Conservation (phyloP, 2,329 filamentous ascomycete species). For the Fusarium keratoplasticum region DNA sequence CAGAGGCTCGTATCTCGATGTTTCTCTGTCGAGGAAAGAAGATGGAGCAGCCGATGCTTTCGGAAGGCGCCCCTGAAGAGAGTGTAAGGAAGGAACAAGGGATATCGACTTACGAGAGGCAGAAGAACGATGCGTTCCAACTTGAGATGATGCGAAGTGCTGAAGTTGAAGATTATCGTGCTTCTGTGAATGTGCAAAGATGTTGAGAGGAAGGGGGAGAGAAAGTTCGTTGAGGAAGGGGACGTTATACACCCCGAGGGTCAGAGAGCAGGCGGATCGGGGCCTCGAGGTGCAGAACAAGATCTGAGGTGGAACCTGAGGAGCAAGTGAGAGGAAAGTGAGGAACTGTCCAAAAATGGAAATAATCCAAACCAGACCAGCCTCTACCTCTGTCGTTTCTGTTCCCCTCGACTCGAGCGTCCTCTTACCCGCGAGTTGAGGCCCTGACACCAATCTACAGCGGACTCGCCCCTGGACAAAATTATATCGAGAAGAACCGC, state of each 20-base stretch:
- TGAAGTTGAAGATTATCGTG: constrained; percentile 10
- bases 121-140: constrained; percentile 15
- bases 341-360: not conserved
- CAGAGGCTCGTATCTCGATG: not conserved
- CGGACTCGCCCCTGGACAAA: not conserved
- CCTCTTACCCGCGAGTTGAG: not conserved
- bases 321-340: not conserved
- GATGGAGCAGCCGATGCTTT: not conserved
- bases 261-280: not conserved
- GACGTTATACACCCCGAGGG: not conserved
- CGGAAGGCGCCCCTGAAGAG: not conserved
- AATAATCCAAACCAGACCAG: not conserved
- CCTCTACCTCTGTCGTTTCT: not conserved
- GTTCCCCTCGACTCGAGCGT: not conserved
- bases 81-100: not conserved
- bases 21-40: not conserved
- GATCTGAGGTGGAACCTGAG: not conserved
- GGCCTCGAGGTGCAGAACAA: not conserved
- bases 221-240: not conserved
- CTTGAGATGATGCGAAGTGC: constrained; percentile 5
- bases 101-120: not conserved
- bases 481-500: not conserved
- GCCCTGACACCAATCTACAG: not conserved
- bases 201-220: not conserved
- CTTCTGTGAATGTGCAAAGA: not conserved